These are phyloP conservation scores for Vitellaria paradoxa DNA, from an alignment of 179 eudicot species.

Conservation along the genomic window DNA sequence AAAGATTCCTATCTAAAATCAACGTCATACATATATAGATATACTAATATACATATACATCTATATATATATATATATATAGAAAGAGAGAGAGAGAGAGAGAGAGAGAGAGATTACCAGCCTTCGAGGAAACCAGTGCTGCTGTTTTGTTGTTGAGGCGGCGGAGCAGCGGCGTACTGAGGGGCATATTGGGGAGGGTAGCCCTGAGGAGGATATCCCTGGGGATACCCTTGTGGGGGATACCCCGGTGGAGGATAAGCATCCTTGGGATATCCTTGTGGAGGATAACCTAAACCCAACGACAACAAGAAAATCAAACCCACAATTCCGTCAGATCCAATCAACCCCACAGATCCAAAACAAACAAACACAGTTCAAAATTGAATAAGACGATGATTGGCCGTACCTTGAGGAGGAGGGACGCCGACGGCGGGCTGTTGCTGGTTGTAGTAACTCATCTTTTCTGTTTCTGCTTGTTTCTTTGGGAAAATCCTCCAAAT, in stretches of 20 bases:
- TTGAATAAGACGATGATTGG: neutral
- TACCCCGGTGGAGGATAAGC: constrained; percentile 69
- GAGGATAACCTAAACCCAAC: constrained; percentile 56
- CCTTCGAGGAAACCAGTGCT: constrained; percentile 53
- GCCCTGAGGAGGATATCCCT: constrained; percentile 46
- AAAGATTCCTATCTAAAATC: neutral
- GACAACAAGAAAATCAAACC: neutral
- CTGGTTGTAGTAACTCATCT: constrained; percentile 86
- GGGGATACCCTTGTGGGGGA: constrained; percentile 60
- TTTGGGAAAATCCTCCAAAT: neutral
- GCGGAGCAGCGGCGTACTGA: constrained; percentile 65
- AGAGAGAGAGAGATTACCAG: constrained; percentile 40
- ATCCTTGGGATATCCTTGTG: constrained; percentile 69
- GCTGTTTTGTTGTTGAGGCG: constrained; percentile 30
- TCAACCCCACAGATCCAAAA: neutral
- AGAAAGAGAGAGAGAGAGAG: neutral
- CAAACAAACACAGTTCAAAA: neutral
- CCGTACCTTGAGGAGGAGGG: constrained; percentile 81
- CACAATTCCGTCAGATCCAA: neutral
- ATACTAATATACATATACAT: no score
- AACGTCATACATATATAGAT: neutral
- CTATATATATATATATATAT: no score
- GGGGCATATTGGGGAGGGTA: constrained; percentile 56
- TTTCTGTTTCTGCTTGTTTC: neutral
- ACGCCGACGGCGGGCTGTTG: constrained; percentile 85